Evolutionary conservation across 2,329 filamentous ascomycete genomes (phyloP), one percentile per base, ranked within the genome.

Genomic region (Ambrosiella beaveri): DNA sequence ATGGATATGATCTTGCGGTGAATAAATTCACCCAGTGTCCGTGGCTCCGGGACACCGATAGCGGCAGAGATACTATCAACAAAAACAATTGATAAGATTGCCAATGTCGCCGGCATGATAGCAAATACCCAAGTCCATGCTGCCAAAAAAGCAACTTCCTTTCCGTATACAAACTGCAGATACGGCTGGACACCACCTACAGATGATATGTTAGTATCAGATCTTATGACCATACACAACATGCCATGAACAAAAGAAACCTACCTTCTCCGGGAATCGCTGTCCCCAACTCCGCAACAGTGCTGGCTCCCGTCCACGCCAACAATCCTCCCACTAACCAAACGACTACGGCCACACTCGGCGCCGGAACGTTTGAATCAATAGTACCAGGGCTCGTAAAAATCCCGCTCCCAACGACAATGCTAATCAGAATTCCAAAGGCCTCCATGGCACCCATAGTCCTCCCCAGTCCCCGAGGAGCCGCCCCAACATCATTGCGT

Each of bases 61-160:
- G 44, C 11, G 7, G 11, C 0, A 73, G 74, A 1, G 74, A 75
- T 0, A 69, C 66, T 81, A 65, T 80, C 74, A 59, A 82, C 74
- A 62, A 84, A 83, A 27, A 83, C 79, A 61, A 84, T 82, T 64
- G 75, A 76, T 36, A 83, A 72, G 52, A 84, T 84, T 8, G 80
- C 80, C 60, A 82, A 72, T 0, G 80, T 81, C 0, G 79, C 79
- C 0, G 81, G 81, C 74, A 82, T 84, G 27, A 82, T 75, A 17
- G 76, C 78, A 5, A 83, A 73, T 57, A 84, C 75, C 77, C 80
- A 84, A 0, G 80, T 79, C 80, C 80, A 84, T 0, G 79, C 79
- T 5, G 79, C 78, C 4, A 83, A 66, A 63, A 82, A 84, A n/a
- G 79, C 80, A 54, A 75, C 74, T 1, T 78, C 68, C 54, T 82